Base-by-base conservation (phyloP, 495 filamentous ascomycete species). In the Ascodesmis nigricans region DNA sequence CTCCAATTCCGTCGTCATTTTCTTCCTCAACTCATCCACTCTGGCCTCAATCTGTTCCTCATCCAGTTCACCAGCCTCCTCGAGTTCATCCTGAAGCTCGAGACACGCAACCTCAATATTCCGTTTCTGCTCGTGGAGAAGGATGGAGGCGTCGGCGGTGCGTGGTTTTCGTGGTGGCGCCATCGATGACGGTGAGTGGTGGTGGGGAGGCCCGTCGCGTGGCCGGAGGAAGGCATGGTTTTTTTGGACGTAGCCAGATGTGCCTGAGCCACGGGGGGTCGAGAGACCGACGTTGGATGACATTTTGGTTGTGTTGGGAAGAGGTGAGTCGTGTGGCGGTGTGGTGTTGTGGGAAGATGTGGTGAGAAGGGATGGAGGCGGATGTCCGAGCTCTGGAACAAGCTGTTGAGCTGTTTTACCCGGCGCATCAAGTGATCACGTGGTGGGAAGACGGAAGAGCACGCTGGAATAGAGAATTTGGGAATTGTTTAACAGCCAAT, bases 221-320 rank as follows among this genome's bases (percentile, higher is more conserved):
- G 76, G 80, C 44, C 65, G 71, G 34, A 90, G 68, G 59, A 87
- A 72, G 5, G 90, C 84, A 38, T 73, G 66, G 59, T 95, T 99
- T 50, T 78, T 78, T 52, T 93, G 84, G 34, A 99, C 82, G 59
- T 93, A 95, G 51, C 90, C 90, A 3, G 80, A 91, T 40, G 90
- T 99, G 36, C 87, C 87, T 46, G 72, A 81, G 38, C 90, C 90
- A 41, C 90, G 77, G 4, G 90, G 90, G 14, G 90, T 99, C 33
- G 76, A 65, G 50, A 99, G 81, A 41, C 90, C 90, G 58, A 99
- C 90, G 63, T 99, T 99, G 40, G 81, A 82, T 37, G 84, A 84
- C 87, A 95, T 97, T 33, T 31, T 15, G 30, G 11, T 25, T 19
- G 18, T 33, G 28, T 13, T 39, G 38, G 22, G 21, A 27, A 34